phyloP scores from a whole-genome alignment of 768 basidiomycete species.

The Podaxis sp. region DNA sequence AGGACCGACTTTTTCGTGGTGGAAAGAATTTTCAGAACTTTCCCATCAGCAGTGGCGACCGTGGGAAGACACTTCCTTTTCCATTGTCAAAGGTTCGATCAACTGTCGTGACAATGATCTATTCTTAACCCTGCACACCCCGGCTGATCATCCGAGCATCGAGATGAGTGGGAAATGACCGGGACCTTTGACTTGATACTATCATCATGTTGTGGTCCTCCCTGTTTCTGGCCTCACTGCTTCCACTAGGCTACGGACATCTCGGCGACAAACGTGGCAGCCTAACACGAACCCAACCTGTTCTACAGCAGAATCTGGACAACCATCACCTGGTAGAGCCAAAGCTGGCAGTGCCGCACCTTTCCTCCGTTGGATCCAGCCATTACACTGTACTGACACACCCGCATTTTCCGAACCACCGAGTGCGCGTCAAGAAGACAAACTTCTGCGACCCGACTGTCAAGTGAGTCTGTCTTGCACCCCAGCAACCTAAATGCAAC shows the following conservation, averaged over 20 bases:
- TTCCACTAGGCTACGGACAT: conserved; percentile 5
- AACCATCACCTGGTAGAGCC: background rate
- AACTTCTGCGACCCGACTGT: conserved; percentile 60
- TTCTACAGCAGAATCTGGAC: background rate
- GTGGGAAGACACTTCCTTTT: conserved; percentile 28
- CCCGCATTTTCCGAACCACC: conserved; percentile 49
- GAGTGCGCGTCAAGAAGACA: conserved; percentile 57
- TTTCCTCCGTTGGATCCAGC: conserved; percentile 1
- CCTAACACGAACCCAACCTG: background rate
- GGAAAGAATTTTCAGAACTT: conserved; percentile 30
- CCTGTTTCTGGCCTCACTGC: background rate
- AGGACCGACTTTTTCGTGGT: conserved; percentile 26
- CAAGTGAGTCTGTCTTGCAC: conserved; percentile 30
- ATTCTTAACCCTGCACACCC: background rate
- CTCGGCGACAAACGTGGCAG: background rate
- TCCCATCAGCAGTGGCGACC: conserved; percentile 24
- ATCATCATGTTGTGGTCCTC: conserved; percentile 9
- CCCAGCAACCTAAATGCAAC: background rate
- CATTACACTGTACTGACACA: conserved; percentile 41
- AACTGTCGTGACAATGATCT: background rate
- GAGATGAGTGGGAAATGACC: background rate
- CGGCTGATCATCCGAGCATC: background rate
- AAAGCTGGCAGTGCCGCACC: background rate
- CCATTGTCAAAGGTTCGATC: conserved; percentile 1
- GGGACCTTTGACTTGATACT: background rate